Conservation (phyloP, 1,139 yeast genomes). For the Yamadazyma siamensis region DNA sequence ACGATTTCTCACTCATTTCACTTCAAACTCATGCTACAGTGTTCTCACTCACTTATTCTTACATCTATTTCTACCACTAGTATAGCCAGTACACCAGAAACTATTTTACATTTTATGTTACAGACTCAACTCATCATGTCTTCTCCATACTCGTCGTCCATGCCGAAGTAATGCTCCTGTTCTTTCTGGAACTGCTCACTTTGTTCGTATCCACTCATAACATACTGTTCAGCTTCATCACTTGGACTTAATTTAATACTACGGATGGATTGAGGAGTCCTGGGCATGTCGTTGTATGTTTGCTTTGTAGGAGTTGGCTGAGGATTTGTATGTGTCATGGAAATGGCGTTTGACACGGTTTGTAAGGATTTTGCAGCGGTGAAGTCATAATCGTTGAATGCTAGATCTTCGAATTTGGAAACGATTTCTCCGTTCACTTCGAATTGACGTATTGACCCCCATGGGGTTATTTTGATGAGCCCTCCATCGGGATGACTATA, state of each 20-base stretch:
- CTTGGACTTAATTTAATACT: conserved; percentile 30
- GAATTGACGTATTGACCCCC: conserved; percentile 47
- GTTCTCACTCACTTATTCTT: no score
- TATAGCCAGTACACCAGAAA: no score
- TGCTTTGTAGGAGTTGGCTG: not conserved
- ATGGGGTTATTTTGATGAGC: conserved; percentile 58
- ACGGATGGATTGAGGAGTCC: conserved; percentile 35
- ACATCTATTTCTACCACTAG: no score
- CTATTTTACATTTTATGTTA: no score
- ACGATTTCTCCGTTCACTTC: conserved; percentile 31
- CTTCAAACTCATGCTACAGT: no score
- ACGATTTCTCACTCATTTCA: no score
- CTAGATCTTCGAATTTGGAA: conserved; percentile 42
- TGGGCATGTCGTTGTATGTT: conserved; percentile 24
- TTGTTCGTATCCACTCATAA: conserved; percentile 34
- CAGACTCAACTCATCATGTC: conserved; percentile 9
- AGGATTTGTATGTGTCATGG: conserved; percentile 9
- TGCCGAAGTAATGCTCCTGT: conserved; percentile 41
- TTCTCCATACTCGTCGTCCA: conserved; percentile 20
- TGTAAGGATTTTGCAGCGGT: conserved; percentile 10
- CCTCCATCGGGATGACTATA: conserved; percentile 68
- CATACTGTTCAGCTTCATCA: conserved; percentile 41
- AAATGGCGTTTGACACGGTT: conserved; percentile 6
- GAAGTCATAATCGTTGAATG: conserved; percentile 34
- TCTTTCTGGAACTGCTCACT: conserved; percentile 24